A percentile compares a stretch with the other conserved stretches of the same genome.
phyloP scores from a whole-genome alignment of 345 rosid species.

The Geranium rotundifolium region DNA sequence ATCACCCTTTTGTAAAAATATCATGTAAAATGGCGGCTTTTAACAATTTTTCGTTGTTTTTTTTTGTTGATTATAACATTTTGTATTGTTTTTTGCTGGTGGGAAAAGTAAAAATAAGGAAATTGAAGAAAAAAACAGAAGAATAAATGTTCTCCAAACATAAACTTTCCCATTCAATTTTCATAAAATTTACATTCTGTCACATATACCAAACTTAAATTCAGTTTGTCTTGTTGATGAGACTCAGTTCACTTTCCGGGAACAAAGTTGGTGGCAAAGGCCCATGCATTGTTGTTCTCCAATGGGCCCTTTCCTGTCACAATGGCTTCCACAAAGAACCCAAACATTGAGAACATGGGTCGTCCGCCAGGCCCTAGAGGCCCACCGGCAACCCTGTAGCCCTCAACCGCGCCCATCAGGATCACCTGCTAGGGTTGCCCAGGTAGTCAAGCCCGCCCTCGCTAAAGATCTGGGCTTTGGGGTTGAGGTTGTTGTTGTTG shows the following conservation, averaged over 20 bases:
- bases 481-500: slow-evolving; percentile 57
- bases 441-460: slow-evolving; percentile 75
- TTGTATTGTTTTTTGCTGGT: too few species aligned
- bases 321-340: slow-evolving; percentile 78
- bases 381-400: slow-evolving; percentile 60
- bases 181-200: neutral
- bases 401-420: slow-evolving; percentile 71
- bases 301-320: slow-evolving; percentile 77
- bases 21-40: too few species aligned
- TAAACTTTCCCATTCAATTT: too few species aligned
- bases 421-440: slow-evolving; percentile 71
- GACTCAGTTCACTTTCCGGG: slow-evolving; percentile 92
- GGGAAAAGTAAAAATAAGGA: too few species aligned
- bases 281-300: slow-evolving; percentile 14
- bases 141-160: too few species aligned
- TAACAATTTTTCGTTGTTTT: too few species aligned
- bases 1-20: too few species aligned
- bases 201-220: slow-evolving; percentile 9
- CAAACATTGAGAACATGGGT: slow-evolving; percentile 88
- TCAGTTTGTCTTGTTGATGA: neutral
- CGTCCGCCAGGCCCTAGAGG: slow-evolving; percentile 69
- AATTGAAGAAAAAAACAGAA: too few species aligned
- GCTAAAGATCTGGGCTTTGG: slow-evolving; percentile 72
- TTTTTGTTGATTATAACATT: too few species aligned
- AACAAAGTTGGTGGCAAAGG: slow-evolving; percentile 69